Conservation (phyloP, 1,139 yeast species). For the Candida anutae region DNA sequence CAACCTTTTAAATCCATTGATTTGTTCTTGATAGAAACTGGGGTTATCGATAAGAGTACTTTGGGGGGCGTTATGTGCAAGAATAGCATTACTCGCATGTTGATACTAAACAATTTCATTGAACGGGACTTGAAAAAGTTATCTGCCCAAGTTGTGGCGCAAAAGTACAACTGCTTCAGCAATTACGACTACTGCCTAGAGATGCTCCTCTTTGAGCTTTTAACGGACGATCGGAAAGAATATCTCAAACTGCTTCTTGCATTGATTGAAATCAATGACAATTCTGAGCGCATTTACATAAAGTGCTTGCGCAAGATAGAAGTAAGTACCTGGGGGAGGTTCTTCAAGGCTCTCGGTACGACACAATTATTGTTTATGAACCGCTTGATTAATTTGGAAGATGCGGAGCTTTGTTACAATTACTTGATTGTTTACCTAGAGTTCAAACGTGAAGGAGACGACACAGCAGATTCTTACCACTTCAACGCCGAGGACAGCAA, state of each 20-base stretch:
- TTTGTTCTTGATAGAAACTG: slow-evolving; percentile 28
- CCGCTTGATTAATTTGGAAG: slow-evolving; percentile 22
- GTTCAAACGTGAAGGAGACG: slow-evolving; percentile 25
- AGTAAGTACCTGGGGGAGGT: slow-evolving; percentile 30
- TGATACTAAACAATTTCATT: slow-evolving; percentile 31
- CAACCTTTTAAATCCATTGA: slow-evolving; percentile 17
- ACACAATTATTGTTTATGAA: slow-evolving; percentile 36
- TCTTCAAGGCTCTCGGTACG: slow-evolving; percentile 25
- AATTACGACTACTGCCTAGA: slow-evolving; percentile 35
- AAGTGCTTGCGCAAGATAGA: slow-evolving; percentile 40
- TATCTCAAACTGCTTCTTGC: slow-evolving; percentile 18
- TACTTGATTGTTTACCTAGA: slow-evolving; percentile 36
- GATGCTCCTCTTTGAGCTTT: slow-evolving; percentile 27
- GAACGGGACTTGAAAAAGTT: slow-evolving; percentile 28
- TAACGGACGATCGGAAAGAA: slow-evolving; percentile 14
- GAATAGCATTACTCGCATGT: slow-evolving; percentile 21
- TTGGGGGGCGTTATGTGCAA: slow-evolving; percentile 15
- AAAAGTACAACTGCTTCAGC: slow-evolving; percentile 21
- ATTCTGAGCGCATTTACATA: slow-evolving; percentile 27
- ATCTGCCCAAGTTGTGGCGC: slow-evolving; percentile 9
- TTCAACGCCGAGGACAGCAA: slow-evolving; percentile 24
- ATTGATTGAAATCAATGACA: slow-evolving; percentile 21
- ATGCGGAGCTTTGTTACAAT: slow-evolving; percentile 36
- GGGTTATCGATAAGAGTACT: slow-evolving; percentile 11
- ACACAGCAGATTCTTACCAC: slow-evolving; percentile 2